A percentile compares a stretch with the other conserved stretches of the same genome.
phyloP scores from a whole-genome alignment of 352 stramenopile genomes.

The Thraustochytrium striatum region DNA sequence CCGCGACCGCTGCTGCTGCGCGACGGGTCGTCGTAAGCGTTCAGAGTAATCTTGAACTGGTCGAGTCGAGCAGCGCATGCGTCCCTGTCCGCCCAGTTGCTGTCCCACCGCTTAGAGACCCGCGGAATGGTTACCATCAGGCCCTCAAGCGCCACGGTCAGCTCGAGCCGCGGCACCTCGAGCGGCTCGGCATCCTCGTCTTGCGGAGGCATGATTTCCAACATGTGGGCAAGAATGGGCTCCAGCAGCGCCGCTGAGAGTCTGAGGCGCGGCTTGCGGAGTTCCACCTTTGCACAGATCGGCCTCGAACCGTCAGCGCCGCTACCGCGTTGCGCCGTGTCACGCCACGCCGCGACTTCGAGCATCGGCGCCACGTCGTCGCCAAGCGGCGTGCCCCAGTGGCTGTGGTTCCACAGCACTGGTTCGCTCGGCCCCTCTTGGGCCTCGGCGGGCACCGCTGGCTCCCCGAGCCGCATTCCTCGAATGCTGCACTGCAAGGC shows the following conservation, averaged over 20 bases:
- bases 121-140: not conserved
- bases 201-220: not conserved
- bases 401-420: not conserved
- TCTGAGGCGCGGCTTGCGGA: not conserved
- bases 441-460: too few species aligned
- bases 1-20: too few species aligned
- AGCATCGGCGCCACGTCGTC: not conserved
- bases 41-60: not conserved
- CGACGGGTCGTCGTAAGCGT: too few species aligned
- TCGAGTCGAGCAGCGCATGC: not conserved
- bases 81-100: not conserved
- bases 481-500: too few species aligned
- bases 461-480: too few species aligned
- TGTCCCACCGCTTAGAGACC: not conserved
- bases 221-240: not conserved
- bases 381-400: not conserved
- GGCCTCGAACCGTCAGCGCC: not conserved
- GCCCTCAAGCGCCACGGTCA: not conserved
- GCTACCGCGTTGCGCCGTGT: not conserved
- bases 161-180: not conserved
- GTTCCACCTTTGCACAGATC: not conserved
- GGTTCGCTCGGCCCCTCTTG: not conserved
- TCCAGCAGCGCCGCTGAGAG: not conserved
- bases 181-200: not conserved
- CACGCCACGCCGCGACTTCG: not conserved